Percentiles rank a stretch among this genome's conserved stretches.
Conservation (phyloP, 2,329 filamentous ascomycete genomes). For the Phoma sp. region DNA sequence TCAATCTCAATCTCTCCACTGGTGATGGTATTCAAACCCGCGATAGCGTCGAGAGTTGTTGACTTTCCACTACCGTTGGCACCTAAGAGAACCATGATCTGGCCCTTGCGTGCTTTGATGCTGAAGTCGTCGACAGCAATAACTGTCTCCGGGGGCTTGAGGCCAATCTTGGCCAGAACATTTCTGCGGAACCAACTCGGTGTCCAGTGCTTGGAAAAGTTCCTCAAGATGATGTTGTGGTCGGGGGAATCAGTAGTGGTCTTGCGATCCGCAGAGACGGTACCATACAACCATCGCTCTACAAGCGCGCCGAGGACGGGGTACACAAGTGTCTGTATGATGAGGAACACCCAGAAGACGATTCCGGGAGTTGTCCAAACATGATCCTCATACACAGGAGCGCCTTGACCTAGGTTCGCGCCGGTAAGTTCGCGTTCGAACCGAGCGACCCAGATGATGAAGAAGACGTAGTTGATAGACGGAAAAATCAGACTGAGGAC, state of each 20-base stretch:
- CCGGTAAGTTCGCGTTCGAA: conserved; percentile 70
- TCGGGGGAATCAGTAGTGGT: conserved; percentile 45
- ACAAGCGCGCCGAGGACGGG: conserved; percentile 76
- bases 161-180: conserved; percentile 55
- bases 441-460: conserved; percentile 76
- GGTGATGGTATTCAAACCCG: conserved; percentile 78
- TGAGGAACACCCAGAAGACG: conserved; percentile 76
- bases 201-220: conserved; percentile 79
- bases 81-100: conserved; percentile 85
- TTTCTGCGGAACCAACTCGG: conserved; percentile 66
- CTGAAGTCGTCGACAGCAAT: conserved; percentile 78
- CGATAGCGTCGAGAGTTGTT: conserved; percentile 86
- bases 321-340: conserved; percentile 79
- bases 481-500: conserved; percentile 79
- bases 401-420: conserved; percentile 66
- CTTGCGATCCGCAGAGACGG: conserved; percentile 63
- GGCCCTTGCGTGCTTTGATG: conserved; percentile 74
- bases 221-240: conserved; percentile 71
- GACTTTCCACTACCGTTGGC: conserved; percentile 92
- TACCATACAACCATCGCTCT: conserved; percentile 78
- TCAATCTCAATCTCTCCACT: conserved; percentile 79
- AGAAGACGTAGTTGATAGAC: conserved; percentile 87
- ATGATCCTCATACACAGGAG: conserved; percentile 57
- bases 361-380: conserved; percentile 74
- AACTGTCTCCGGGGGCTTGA: conserved; percentile 66